These are phyloP conservation scores for Pachysandra terminalis DNA, from an alignment of 164 flowering plant species.

Conservation along the genomic window DNA sequence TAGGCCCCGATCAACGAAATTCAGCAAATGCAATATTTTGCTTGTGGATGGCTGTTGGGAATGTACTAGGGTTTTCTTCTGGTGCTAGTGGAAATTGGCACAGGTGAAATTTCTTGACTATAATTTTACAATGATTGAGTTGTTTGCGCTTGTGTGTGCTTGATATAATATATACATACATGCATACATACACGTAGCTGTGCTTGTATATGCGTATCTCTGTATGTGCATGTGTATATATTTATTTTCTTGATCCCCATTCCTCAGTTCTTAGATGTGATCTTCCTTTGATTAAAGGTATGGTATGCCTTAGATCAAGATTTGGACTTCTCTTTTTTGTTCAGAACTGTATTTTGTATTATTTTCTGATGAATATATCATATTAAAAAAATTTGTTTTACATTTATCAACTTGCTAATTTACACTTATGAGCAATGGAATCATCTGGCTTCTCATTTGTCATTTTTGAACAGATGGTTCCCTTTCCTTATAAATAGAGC, in stretches of 20 bases:
- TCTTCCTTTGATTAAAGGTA: too few species aligned
- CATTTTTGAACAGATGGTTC: slow-evolving; percentile 66
- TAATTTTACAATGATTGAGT: background rate
- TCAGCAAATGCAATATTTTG: slow-evolving; percentile 89
- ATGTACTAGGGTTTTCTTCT: slow-evolving; percentile 86
- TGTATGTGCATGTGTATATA: too few species aligned
- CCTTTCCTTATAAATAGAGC: slow-evolving; percentile 79
- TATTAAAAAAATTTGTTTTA: too few species aligned
- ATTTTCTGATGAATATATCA: background rate
- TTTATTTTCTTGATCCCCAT: too few species aligned
- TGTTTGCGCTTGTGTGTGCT: too few species aligned
- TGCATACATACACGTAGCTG: too few species aligned
- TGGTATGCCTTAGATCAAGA: too few species aligned
- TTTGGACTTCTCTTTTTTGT: background rate
- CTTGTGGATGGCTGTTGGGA: slow-evolving; percentile 99
- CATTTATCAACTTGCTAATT: too few species aligned
- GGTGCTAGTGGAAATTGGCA: slow-evolving; percentile 97
- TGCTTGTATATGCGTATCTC: too few species aligned
- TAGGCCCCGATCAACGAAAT: slow-evolving; percentile 92
- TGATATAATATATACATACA: too few species aligned
- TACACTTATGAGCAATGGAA: too few species aligned
- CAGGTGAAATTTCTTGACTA: slow-evolving; percentile 36
- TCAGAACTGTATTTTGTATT: background rate
- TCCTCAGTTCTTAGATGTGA: too few species aligned
- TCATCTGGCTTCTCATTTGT: slow-evolving; percentile 13